Evolutionary conservation across 2,329 filamentous ascomycete genomes (phyloP), one percentile per base, ranked within the genome.

Genomic region (Nemania abortiva): DNA sequence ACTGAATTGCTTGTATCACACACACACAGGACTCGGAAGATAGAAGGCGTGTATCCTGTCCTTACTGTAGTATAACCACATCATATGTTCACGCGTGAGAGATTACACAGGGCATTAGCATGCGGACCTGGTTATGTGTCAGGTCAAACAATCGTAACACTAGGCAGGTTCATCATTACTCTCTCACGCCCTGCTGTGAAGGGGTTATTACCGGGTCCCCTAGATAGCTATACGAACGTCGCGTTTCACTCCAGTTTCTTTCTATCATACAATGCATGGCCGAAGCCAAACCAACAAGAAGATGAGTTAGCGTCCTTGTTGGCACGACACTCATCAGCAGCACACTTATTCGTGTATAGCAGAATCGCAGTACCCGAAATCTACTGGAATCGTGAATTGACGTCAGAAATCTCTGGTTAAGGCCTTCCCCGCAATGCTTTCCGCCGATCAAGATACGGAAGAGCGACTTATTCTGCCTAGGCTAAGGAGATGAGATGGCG

Each of bases 381-480:
- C 13, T 10, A 9, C 15, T 15, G 34, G 49, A 37, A 31, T 42
- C 22, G 22, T 50, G n/a, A 42, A 63, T 66, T 63, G 67, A 66
- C 63, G 67, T 69, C 67, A 66, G 63, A 55, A 63, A 65, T 37
- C 53, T 63, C 37, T 62, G 20, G 24, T 62, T 53, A 29, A 57
- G 45, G 15, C 52, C 31, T 69, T 63, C 67, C 63, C 67, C 63
- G 55, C 63, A 66, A 63, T 59, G 37, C 42, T 54, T 56, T 66
- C 55, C 59, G 42, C 63, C 63, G 53, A 66, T 63, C 58, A 55
- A 63, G 67, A 58, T 54, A 54, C 52, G 45, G 39, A 13, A 58
- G 57, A 45, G 7, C 29, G 11, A 53, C 18, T 15, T 31, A 11
- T 2, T 4, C 1, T 9, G 9, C 31, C 31, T 34, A 9, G 31